Evolutionary conservation across 306 rosid genomes (phyloP).

Genomic region (Quercus dentata): DNA sequence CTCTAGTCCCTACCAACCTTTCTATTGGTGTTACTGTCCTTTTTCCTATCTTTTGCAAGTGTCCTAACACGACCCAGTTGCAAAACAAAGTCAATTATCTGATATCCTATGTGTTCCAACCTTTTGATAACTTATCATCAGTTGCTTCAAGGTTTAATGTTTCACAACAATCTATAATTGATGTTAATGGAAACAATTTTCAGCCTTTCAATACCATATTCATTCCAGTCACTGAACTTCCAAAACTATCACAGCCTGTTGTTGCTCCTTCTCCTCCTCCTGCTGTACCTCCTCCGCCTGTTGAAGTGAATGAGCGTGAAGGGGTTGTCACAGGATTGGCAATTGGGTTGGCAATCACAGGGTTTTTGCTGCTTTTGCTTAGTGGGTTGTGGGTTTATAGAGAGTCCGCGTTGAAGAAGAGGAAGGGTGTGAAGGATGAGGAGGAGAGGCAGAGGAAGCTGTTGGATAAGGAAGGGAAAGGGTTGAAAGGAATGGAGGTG

Average conservation of each 20-base stretch:
- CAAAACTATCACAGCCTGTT: constrained; percentile 57
- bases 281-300: constrained; percentile 9
- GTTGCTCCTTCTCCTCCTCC: constrained; percentile 20
- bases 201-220: constrained; percentile 55
- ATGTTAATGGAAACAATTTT: constrained; percentile 25
- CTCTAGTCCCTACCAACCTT: constrained; percentile 41
- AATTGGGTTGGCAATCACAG: constrained; percentile 65
- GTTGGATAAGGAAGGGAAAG: constrained; percentile 17
- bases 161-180: constrained; percentile 22
- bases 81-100: constrained; percentile 24
- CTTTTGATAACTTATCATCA: constrained; percentile 50
- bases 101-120: constrained; percentile 74
- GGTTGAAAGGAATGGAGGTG: constrained; percentile 38
- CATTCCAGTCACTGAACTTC: constrained; percentile 57
- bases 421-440: constrained; percentile 11
- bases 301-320: constrained; percentile 19
- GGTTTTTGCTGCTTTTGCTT: constrained; percentile 52
- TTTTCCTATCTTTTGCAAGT: constrained; percentile 79
- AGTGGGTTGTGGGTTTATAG: constrained; percentile 46
- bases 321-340: constrained; percentile 62
- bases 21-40: constrained; percentile 36
- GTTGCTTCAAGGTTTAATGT: constrained; percentile 56
- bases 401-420: constrained; percentile 37
- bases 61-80: constrained; percentile 47
- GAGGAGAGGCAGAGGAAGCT: constrained; percentile 30